Evolutionary conservation across 2,329 filamentous ascomycete genomes (phyloP).

Genomic region (Neoscytalidium dimidiatum): DNA sequence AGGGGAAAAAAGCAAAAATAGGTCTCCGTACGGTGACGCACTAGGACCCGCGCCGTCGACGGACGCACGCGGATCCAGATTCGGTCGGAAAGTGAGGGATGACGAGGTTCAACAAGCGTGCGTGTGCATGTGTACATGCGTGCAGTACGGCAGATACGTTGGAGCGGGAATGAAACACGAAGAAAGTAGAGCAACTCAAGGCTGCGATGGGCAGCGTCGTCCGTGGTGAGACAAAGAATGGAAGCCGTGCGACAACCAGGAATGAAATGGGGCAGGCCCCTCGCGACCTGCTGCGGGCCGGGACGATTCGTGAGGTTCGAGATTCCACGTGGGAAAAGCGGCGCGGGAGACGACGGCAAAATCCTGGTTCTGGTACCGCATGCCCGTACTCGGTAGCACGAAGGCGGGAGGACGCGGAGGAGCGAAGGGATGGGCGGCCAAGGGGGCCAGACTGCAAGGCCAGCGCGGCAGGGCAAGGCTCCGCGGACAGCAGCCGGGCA

Average conservation of each 20-base stretch:
- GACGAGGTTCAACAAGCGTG: not conserved
- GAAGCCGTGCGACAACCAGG: conserved; percentile 3
- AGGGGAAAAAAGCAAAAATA: not conserved
- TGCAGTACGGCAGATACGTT: not conserved
- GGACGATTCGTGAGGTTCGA: conserved; percentile 15
- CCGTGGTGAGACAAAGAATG: conserved; percentile 8
- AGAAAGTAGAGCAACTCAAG: not conserved
- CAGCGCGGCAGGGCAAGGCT: not conserved
- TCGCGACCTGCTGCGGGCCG: conserved; percentile 16
- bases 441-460: not conserved
- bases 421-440: not conserved
- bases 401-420: conserved; percentile 13
- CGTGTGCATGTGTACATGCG: not conserved
- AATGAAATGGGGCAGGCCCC: not conserved
- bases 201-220: not conserved
- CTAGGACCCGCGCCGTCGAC: not conserved
- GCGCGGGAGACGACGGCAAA: conserved; percentile 12
- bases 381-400: conserved; percentile 13
- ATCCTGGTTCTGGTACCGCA: conserved; percentile 12
- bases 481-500: not conserved
- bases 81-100: conserved; percentile 1
- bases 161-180: conserved; percentile 7
- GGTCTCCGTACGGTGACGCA: not conserved
- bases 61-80: conserved; percentile 13
- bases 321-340: conserved; percentile 20